Percentiles rank a stretch among this genome's conserved stretches.
phyloP scores from a whole-genome alignment of 2,329 filamentous ascomycete species.

The Aspergillus nomiae region DNA sequence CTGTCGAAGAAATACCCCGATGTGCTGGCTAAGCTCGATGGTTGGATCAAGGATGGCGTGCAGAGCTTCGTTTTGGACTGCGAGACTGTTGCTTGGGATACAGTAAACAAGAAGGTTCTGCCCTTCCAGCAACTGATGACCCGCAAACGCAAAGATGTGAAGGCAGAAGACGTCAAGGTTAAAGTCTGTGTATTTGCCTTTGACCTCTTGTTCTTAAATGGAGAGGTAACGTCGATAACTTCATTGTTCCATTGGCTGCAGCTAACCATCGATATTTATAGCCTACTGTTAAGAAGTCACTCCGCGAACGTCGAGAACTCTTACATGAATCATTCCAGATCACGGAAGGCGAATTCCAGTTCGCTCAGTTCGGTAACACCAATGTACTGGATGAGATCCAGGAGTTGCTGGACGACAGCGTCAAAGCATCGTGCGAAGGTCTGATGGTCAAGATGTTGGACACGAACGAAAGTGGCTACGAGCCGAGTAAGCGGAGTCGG shows the following conservation, averaged over 20 bases:
- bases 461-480: constrained; percentile 87
- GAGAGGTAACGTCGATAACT: constrained; percentile 57
- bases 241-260: background rate
- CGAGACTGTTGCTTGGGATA: constrained; percentile 96
- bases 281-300: constrained; percentile 79
- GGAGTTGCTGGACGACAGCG: constrained; percentile 84
- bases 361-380: constrained; percentile 83
- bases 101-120: constrained; percentile 89
- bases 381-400: constrained; percentile 94
- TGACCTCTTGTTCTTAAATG: constrained; percentile 90
- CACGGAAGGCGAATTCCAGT: constrained; percentile 86
- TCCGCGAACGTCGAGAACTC: constrained; percentile 79
- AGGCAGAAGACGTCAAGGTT: constrained; percentile 90
- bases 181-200: constrained; percentile 98
- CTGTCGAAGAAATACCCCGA: constrained; percentile 97
- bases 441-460: constrained; percentile 99
- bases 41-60: constrained; percentile 87
- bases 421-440: constrained; percentile 94
- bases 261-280: constrained; percentile 25
- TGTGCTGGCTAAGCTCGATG: constrained; percentile 81
- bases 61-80: constrained; percentile 98
- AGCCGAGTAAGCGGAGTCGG: constrained; percentile 91
- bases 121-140: constrained; percentile 99
- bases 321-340: constrained; percentile 72
- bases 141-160: constrained; percentile 95